Evolutionary conservation across 331 rosid species (phyloP).

Genomic region (Malus hybrid): DNA sequence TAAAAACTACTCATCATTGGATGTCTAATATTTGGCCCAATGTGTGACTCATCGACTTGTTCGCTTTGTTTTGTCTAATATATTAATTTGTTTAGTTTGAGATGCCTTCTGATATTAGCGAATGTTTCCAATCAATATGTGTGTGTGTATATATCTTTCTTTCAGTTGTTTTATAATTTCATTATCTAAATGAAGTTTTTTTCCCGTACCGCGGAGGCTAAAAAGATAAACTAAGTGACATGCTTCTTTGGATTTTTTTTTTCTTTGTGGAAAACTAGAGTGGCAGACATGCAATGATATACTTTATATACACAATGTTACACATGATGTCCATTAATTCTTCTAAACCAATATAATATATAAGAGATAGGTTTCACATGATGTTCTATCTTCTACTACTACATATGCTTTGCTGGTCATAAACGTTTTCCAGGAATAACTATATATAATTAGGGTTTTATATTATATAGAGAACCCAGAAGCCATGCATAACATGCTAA

Average conservation of each 20-base stretch:
- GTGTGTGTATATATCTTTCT: too few species aligned
- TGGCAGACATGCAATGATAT: constrained; percentile 5
- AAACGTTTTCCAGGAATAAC: constrained; percentile 26
- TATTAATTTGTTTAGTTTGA: neutral
- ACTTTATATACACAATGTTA: neutral
- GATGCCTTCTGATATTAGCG: too few species aligned
- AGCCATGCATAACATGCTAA: constrained; percentile 25
- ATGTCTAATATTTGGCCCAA: too few species aligned
- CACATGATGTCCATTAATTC: too few species aligned
- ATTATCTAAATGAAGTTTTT: neutral
- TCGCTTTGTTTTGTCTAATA: neutral
- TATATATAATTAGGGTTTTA: neutral
- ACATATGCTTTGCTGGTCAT: constrained; percentile 27
- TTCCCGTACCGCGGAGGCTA: neutral
- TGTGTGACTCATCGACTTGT: neutral
- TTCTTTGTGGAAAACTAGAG: neutral
- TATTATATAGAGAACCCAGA: neutral
- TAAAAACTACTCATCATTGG: neutral
- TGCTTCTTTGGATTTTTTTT: neutral
- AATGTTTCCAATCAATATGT: too few species aligned
- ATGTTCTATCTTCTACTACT: neutral
- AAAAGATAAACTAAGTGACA: neutral
- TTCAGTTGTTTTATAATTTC: too few species aligned
- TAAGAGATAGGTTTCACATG: neutral
- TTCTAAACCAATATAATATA: too few species aligned